phyloP scores from a whole-genome alignment of 2,329 filamentous ascomycete species.

The Huntiella omanensis region DNA sequence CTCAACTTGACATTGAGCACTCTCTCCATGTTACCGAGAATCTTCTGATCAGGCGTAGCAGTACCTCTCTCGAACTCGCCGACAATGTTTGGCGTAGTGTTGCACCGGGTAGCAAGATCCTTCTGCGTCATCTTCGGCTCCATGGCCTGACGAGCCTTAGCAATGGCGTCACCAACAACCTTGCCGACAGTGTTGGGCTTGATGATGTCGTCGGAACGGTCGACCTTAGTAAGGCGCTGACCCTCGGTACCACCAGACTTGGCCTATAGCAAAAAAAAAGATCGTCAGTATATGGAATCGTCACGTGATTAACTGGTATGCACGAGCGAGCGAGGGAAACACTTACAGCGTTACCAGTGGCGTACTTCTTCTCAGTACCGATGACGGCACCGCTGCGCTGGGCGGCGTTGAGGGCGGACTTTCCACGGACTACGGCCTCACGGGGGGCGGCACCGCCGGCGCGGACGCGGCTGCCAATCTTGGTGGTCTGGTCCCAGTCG shows the following conservation, averaged over 20 bases:
- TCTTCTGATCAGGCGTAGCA: slow-evolving; percentile 66
- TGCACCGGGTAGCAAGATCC: slow-evolving; percentile 68
- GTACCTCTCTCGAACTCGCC: slow-evolving; percentile 71
- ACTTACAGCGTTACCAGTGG: slow-evolving; percentile 61
- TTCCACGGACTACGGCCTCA: slow-evolving; percentile 80
- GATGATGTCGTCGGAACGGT: slow-evolving; percentile 91
- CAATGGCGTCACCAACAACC: slow-evolving; percentile 67
- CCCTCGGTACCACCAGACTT: slow-evolving; percentile 43
- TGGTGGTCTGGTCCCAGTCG: slow-evolving; percentile 78
- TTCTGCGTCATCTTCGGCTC: slow-evolving; percentile 96
- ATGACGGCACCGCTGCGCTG: slow-evolving; percentile 60
- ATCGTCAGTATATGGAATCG: background rate
- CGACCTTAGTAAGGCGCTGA: slow-evolving; percentile 93
- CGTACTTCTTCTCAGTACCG: slow-evolving; percentile 80
- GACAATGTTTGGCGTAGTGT: slow-evolving; percentile 63
- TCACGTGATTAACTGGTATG: background rate
- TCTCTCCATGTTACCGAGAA: slow-evolving; percentile 59
- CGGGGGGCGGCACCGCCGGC: slow-evolving; percentile 46
- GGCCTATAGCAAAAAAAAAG: slow-evolving; percentile 2
- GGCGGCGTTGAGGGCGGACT: slow-evolving; percentile 70
- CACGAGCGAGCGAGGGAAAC: background rate
- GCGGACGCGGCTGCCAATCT: slow-evolving; percentile 77
- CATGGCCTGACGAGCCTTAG: slow-evolving; percentile 57
- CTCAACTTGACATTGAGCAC: slow-evolving; percentile 77
- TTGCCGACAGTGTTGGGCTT: slow-evolving; percentile 83